phyloP scores from a whole-genome alignment of 2,329 filamentous ascomycete genomes.

The Alternaria sp. region DNA sequence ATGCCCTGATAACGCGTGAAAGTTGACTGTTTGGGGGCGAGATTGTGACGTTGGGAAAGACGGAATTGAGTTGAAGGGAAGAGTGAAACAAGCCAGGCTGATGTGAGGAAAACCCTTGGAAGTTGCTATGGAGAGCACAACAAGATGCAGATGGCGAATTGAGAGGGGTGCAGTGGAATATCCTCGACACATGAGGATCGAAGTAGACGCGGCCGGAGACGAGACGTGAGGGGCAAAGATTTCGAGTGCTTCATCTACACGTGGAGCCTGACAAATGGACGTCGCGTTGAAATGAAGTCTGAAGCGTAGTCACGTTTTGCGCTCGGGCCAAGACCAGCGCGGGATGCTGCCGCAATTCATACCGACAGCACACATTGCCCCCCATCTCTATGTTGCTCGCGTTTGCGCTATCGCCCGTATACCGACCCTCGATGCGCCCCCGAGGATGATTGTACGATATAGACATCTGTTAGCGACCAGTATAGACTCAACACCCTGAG shows the following conservation, averaged over 20 bases:
- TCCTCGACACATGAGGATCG: constrained; percentile 4
- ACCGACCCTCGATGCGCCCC: constrained; percentile 41
- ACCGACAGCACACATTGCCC: constrained; percentile 27
- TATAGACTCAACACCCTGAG: constrained; percentile 49
- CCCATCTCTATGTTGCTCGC: constrained; percentile 26
- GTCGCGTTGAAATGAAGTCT: constrained; percentile 23
- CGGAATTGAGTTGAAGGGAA: constrained; percentile 21
- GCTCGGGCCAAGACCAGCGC: constrained; percentile 30
- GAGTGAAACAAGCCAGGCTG: constrained; percentile 26
- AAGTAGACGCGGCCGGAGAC: constrained; percentile 1
- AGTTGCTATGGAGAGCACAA: constrained; percentile 28
- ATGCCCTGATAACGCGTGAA: constrained; percentile 7
- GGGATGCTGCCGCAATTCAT: constrained; percentile 22
- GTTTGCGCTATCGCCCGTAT: constrained; percentile 29
- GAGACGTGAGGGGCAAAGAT: constrained; percentile 1
- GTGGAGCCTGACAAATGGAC: constrained; percentile 14
- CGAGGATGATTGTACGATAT: constrained; percentile 54
- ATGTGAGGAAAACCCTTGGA: constrained; percentile 31
- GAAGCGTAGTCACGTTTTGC: constrained; percentile 30
- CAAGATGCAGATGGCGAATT: constrained; percentile 22
- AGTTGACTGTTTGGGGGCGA: neutral
- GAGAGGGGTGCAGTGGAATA: constrained; percentile 6
- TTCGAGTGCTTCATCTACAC: constrained; percentile 2
- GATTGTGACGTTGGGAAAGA: constrained; percentile 13
- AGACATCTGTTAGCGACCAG: constrained; percentile 49